Conservation (phyloP, 805 yeast species). For the Kazachstania taianensis region DNA sequence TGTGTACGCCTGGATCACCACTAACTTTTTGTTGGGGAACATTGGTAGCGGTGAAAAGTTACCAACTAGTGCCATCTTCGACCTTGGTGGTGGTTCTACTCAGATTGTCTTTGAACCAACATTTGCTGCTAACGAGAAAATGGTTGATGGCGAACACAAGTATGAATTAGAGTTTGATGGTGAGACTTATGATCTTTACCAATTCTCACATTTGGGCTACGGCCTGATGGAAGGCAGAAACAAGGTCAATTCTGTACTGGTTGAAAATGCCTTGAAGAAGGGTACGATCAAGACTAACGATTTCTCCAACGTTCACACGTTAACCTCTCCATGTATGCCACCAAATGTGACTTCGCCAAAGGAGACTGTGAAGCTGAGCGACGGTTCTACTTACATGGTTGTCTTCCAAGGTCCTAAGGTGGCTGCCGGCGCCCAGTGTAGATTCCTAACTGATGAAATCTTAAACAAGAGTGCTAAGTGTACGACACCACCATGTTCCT, state of each 20-base stretch:
- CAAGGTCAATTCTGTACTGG: slow-evolving; percentile 58
- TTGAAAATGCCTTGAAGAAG: slow-evolving; percentile 39
- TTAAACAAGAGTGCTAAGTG: slow-evolving; percentile 80
- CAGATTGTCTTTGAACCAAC: slow-evolving; percentile 97
- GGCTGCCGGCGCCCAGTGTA: slow-evolving; percentile 76
- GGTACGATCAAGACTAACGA: slow-evolving; percentile 32
- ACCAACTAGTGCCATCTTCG: slow-evolving; percentile 95
- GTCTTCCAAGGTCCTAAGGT: slow-evolving; percentile 54
- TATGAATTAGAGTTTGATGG: slow-evolving; percentile 74
- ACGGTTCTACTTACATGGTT: slow-evolving; percentile 40
- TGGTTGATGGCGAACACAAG: slow-evolving; percentile 85
- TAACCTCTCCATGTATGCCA: slow-evolving; percentile 80
- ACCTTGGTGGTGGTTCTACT: slow-evolving; percentile 96
- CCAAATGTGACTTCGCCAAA: slow-evolving; percentile 56
- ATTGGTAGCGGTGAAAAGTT: slow-evolving; percentile 64
- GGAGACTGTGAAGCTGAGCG: slow-evolving; percentile 48
- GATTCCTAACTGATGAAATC: slow-evolving; percentile 69
- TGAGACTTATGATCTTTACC: slow-evolving; percentile 71
- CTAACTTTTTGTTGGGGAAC: slow-evolving; percentile 86
- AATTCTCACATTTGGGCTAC: slow-evolving; percentile 89
- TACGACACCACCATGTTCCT: slow-evolving; percentile 73
- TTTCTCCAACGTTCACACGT: slow-evolving; percentile 34
- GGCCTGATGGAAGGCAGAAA: slow-evolving; percentile 93
- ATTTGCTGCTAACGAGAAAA: slow-evolving; percentile 46
- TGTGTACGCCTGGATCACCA: slow-evolving; percentile 97